phyloP scores from a whole-genome alignment of 78 protist genomes.

The Polysphondylium violaceum region DNA sequence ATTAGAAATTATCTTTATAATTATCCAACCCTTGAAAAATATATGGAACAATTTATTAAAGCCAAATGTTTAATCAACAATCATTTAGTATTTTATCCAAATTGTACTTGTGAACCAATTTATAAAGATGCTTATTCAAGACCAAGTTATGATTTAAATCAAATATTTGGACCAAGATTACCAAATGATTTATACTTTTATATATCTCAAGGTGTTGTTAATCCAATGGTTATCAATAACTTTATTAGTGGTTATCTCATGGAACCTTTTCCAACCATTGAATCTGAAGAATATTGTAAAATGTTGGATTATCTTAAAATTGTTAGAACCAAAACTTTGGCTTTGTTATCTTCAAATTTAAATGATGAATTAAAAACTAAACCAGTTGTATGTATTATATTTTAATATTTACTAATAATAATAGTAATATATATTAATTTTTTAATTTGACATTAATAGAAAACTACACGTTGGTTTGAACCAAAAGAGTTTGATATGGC shows the following conservation, averaged over 20 bases:
- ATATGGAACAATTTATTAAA: constrained; percentile 45
- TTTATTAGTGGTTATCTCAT: constrained; percentile 41
- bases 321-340: constrained; percentile 55
- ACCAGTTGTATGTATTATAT: constrained; percentile 7
- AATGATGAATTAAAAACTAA: constrained; percentile 39
- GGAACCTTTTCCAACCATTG: constrained; percentile 71
- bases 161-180: constrained; percentile 71
- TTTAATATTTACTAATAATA: not conserved
- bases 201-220: constrained; percentile 64
- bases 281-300: constrained; percentile 49
- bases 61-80: constrained; percentile 43
- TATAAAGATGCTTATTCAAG: constrained; percentile 43
- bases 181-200: constrained; percentile 79
- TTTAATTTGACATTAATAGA: not conserved
- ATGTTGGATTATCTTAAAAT: constrained; percentile 63
- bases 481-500: constrained; percentile 76
- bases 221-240: constrained; percentile 71
- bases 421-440: not conserved
- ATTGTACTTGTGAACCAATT: constrained; percentile 53
- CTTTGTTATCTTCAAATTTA: constrained; percentile 21
- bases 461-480: constrained; percentile 56
- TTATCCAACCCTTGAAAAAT: constrained; percentile 16
- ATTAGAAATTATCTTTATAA: constrained; percentile 17
- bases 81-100: constrained; percentile 41
- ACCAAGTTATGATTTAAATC: constrained; percentile 1